Percentiles rank a stretch among this genome's conserved stretches.
Conservation (phyloP, 2,329 filamentous ascomycete genomes). For the Zasmidium angulare region DNA sequence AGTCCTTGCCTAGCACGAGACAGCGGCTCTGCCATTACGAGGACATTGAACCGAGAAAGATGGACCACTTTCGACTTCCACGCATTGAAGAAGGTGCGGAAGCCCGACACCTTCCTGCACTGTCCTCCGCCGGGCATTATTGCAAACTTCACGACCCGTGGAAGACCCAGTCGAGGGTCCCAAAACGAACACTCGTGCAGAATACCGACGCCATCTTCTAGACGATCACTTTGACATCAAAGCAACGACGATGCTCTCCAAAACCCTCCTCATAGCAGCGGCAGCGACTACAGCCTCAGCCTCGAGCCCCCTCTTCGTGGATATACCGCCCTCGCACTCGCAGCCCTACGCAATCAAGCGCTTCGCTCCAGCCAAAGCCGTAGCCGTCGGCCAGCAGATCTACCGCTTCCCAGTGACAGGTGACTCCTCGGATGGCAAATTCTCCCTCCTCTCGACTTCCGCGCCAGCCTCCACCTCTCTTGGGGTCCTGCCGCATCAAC, state of each 20-base stretch:
- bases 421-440: slow-evolving; percentile 4
- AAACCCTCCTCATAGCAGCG: neutral
- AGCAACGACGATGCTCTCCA: neutral
- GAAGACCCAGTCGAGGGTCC: no score
- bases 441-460: slow-evolving; percentile 6
- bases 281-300: neutral
- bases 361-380: slow-evolving; percentile 9
- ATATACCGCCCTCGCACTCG: slow-evolving; percentile 5
- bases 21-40: neutral
- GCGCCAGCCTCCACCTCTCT: slow-evolving; percentile 1
- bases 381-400: slow-evolving; percentile 8
- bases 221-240: no score
- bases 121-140: no score
- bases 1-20: neutral
- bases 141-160: no score
- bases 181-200: no score
- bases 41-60: neutral
- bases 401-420: slow-evolving; percentile 12
- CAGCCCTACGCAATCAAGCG: slow-evolving; percentile 9
- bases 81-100: neutral
- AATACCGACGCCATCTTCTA: no score
- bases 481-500: slow-evolving; percentile 10
- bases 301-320: neutral
- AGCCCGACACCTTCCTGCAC: neutral
- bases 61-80: neutral